These are phyloP conservation scores for Blastobotrys petasosporus DNA, from an alignment of 1,139 yeast genomes.

Conservation along the genomic window DNA sequence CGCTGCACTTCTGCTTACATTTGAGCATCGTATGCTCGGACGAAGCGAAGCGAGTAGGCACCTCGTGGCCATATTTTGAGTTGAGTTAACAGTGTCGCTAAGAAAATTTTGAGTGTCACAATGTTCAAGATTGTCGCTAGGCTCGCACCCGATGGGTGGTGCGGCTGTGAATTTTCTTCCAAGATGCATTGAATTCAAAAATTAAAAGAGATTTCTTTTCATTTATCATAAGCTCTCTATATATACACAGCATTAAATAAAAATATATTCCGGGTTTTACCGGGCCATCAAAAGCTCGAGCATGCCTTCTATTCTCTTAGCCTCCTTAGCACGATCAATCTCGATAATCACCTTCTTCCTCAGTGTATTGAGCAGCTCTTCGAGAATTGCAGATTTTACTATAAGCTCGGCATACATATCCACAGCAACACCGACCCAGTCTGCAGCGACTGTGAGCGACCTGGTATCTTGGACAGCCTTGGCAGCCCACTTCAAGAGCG, in stretches of 20 bases:
- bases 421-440: conserved; percentile 73
- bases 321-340: conserved; percentile 75
- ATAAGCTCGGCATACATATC: conserved; percentile 71
- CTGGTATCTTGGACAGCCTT: conserved; percentile 73
- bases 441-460: conserved; percentile 68
- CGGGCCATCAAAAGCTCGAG: conserved; percentile 56
- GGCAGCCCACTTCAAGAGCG: conserved; percentile 76
- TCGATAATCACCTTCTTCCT: conserved; percentile 55
- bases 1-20: too few relatives aligned
- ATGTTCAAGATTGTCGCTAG: too few relatives aligned
- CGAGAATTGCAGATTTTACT: conserved; percentile 73
- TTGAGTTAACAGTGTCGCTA: too few relatives aligned
- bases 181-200: too few relatives aligned
- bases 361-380: conserved; percentile 59
- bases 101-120: too few relatives aligned
- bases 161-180: too few relatives aligned
- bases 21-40: too few relatives aligned
- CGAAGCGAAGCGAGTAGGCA: too few relatives aligned
- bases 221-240: neutral
- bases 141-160: too few relatives aligned
- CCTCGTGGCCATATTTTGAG: too few relatives aligned
- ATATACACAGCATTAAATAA: neutral
- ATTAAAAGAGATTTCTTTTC: too few relatives aligned
- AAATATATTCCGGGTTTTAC: neutral
- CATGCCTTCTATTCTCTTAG: conserved; percentile 94